A percentile compares a stretch with the other conserved stretches of the same genome.
These are phyloP conservation scores for Paspalum vaginatum DNA, from an alignment of 176 grass and related monocot genomes.

Conservation along the genomic window DNA sequence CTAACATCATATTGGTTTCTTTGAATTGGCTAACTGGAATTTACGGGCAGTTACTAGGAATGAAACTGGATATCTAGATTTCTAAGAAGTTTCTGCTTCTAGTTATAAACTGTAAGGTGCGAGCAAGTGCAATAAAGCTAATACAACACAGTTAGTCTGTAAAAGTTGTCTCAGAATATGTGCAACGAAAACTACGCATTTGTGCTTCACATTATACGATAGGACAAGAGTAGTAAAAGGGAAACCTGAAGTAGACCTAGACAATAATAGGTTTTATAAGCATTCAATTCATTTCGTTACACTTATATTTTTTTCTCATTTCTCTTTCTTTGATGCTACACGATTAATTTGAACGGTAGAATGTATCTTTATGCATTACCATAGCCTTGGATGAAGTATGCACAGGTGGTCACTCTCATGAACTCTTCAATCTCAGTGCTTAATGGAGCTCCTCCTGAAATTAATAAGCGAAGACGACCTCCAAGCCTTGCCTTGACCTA, in stretches of 20 bases:
- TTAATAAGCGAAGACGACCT: conserved; percentile 87
- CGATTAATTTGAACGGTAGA: conserved; percentile 29
- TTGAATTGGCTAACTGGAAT: conserved; percentile 18
- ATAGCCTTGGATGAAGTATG: conserved; percentile 89
- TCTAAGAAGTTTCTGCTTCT: conserved; percentile 7
- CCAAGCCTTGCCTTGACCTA: conserved; percentile 95
- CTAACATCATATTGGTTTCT: conserved; percentile 25
- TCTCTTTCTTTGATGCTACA: conserved; percentile 39
- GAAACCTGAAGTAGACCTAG: conserved; percentile 18
- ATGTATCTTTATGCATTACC: conserved; percentile 54
- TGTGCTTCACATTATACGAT: conserved; percentile 12
- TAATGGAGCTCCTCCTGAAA: conserved; percentile 89
- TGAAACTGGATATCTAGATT: conserved; percentile 29
- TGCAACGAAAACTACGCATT: conserved; percentile 12
- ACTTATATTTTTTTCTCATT: neutral
- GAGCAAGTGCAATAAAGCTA: conserved; percentile 10
- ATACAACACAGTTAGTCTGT: neutral
- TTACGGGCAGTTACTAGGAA: neutral
- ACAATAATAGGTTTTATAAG: neutral
- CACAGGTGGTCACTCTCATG: conserved; percentile 88
- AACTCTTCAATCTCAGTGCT: conserved; percentile 96
- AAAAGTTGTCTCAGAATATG: conserved; percentile 6
- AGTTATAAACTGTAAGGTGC: neutral
- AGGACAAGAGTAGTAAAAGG: conserved; percentile 14
- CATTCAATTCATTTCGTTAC: neutral